Evolutionary conservation across 805 yeast species (phyloP).

Genomic region (Wickerhamiella sergipiensis): DNA sequence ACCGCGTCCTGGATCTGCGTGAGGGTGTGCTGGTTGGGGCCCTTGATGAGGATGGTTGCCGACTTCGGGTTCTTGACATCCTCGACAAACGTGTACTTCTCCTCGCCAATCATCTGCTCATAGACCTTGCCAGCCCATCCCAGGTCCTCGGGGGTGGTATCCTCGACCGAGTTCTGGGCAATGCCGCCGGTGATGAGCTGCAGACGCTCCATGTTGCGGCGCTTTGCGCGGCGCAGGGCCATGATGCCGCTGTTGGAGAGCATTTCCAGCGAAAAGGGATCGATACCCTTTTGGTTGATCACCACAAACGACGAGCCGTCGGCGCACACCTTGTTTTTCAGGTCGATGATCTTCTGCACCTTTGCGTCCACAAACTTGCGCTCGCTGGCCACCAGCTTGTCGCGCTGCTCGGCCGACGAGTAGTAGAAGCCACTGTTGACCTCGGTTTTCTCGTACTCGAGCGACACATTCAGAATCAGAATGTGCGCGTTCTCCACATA

Average conservation of each 20-base stretch:
- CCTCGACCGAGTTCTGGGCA: slow-evolving; percentile 96
- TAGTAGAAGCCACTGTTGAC: slow-evolving; percentile 93
- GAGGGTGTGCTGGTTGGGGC: slow-evolving; percentile 78
- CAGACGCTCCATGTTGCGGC: slow-evolving; percentile 97
- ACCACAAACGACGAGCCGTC: slow-evolving; percentile 73
- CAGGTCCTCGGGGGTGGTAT: slow-evolving; percentile 59
- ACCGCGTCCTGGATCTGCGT: slow-evolving; percentile 94
- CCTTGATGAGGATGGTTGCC: slow-evolving; percentile 83
- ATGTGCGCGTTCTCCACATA: slow-evolving; percentile 70
- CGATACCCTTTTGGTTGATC: slow-evolving; percentile 96
- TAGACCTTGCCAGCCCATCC: slow-evolving; percentile 86
- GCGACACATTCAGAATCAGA: slow-evolving; percentile 78
- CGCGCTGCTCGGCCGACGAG: slow-evolving; percentile 91
- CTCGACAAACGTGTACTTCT: slow-evolving; percentile 90
- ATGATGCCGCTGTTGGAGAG: slow-evolving; percentile 84
- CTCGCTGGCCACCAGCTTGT: slow-evolving; percentile 84
- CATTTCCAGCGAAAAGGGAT: slow-evolving; percentile 92
- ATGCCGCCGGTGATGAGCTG: slow-evolving; percentile 95
- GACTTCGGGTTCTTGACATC: slow-evolving; percentile 77
- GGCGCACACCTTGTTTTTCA: slow-evolving; percentile 85
- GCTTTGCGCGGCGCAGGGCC: slow-evolving; percentile 93
- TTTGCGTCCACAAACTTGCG: slow-evolving; percentile 90
- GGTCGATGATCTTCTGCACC: slow-evolving; percentile 76
- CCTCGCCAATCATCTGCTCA: slow-evolving; percentile 92
- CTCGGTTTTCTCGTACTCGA: slow-evolving; percentile 96